Evolutionary conservation across 805 yeast species (phyloP).

Genomic region (Kluyveromyces aestuarii): DNA sequence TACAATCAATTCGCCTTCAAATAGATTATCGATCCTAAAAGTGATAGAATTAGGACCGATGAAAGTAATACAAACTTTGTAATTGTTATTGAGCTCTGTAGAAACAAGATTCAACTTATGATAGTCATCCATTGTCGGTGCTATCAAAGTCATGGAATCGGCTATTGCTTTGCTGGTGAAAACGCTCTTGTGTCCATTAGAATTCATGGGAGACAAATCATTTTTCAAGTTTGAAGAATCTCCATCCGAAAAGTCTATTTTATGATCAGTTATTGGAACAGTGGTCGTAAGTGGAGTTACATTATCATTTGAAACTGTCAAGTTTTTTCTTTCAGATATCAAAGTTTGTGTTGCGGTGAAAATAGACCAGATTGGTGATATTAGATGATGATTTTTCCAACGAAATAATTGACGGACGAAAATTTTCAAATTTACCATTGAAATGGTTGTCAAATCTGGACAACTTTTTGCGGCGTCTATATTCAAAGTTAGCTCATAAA

Average conservation of each 20-base stretch:
- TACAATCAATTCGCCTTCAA: slow-evolving; percentile 34
- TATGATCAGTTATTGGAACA: slow-evolving; percentile 8
- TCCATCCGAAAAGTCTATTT: background rate
- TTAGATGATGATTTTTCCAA: slow-evolving; percentile 18
- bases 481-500: background rate
- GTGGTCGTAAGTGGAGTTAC: slow-evolving; percentile 2
- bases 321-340: slow-evolving; percentile 36
- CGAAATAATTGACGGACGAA: slow-evolving; percentile 24
- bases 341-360: slow-evolving; percentile 43
- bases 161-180: slow-evolving; percentile 23
- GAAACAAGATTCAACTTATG: slow-evolving; percentile 21
- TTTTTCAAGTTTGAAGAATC: background rate
- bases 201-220: slow-evolving; percentile 8
- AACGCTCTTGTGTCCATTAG: slow-evolving; percentile 13
- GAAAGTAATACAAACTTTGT: slow-evolving; percentile 36
- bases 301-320: slow-evolving; percentile 29
- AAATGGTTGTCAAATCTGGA: slow-evolving; percentile 2
- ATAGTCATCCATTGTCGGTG: slow-evolving; percentile 25
- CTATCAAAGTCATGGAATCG: slow-evolving; percentile 30
- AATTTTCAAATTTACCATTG: slow-evolving; percentile 23
- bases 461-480: background rate
- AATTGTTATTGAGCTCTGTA: slow-evolving; percentile 26
- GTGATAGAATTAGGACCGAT: slow-evolving; percentile 45
- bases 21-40: slow-evolving; percentile 39
- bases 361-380: slow-evolving; percentile 48